These are phyloP conservation scores for Fusarium sp. DNA, from an alignment of 2,329 filamentous ascomycete species.

Conservation along the genomic window DNA sequence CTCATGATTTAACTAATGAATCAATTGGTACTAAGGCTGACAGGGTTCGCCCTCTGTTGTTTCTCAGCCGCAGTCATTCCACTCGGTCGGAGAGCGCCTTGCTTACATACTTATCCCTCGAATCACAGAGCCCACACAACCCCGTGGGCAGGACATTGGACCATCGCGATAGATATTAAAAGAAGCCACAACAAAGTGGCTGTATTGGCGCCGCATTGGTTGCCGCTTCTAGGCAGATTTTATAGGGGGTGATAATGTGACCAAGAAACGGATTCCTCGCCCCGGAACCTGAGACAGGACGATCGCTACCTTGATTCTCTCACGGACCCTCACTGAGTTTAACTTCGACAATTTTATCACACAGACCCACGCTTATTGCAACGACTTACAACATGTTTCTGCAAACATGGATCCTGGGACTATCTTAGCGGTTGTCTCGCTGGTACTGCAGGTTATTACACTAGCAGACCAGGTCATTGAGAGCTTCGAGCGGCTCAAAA, in stretches of 20 bases:
- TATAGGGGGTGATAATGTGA: background rate
- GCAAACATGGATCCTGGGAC: constrained; percentile 3
- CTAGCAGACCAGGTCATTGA: constrained; percentile 15
- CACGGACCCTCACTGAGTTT: background rate
- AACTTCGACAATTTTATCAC: background rate
- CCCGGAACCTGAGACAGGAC: background rate
- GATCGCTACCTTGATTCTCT: background rate
- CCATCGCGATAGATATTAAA: background rate
- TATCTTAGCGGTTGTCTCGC: constrained; percentile 1
- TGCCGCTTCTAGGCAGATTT: background rate
- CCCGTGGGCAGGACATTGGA: background rate
- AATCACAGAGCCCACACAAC: constrained; percentile 11
- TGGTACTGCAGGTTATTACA: constrained; percentile 4
- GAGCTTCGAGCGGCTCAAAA: constrained; percentile 14
- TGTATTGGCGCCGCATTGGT: background rate
- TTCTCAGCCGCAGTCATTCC: constrained; percentile 5
- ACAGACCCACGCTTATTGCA: background rate
- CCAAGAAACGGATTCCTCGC: background rate
- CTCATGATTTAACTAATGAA: background rate
- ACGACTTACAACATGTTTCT: background rate
- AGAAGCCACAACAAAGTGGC: background rate
- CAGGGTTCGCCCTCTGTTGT: background rate
- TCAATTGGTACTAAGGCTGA: background rate
- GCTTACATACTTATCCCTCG: background rate
- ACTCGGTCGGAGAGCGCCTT: background rate